Base-by-base conservation (phyloP, 371 early-diverging fungal genomes). In the Mucor circinelloides region DNA sequence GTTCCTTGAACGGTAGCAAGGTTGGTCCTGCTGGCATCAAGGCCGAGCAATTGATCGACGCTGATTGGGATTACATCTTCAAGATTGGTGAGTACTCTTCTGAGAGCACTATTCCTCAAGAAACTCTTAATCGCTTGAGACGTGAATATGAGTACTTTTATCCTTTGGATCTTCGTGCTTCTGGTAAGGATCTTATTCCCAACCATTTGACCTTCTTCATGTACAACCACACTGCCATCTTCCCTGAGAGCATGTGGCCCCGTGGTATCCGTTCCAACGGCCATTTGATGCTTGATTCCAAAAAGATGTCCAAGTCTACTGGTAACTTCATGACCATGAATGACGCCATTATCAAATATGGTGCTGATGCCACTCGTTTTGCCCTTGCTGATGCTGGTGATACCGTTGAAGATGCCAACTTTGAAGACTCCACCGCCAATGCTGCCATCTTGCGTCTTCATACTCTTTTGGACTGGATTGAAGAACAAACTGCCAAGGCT, bases 251-350 rank as follows among this genome's bases (percentile, higher is more conserved):
- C 48, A 87, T 92, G 71, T 99, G 99, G 99, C 99, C 99, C 3
- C 84, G 80, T 32, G 88, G 87, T 66, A 87, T 99, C 56, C 96
- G 98, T 60, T 91, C 93, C 69, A 99, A 99, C 85, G 99, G 99
- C 40, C 98, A 99, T 80, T 85, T 99, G 82, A 80, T 99, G 83
- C 81, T 99, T 66, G 99, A 99, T 84, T 84, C 91, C 62, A 94
- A 96, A 58, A 99, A 99, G 90, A 99, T 99, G 99, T 91, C 97
- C 75, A 99, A 99, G 87, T 95, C 95, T 50, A 97, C 97, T n/a
- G 99, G 99, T 56, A 99, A 99, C 90, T 99, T 97, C 75, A 79
- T 99, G 85, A 97, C 97, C 48, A 87, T 98, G 63, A 80, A 85
- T 27, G 94, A 99, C 62, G 90, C 95, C 25, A 78, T 97, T 31